These are phyloP conservation scores for Pseudotsuga menziesii DNA, from an alignment of 75 land plant genomes.

Conservation along the genomic window DNA sequence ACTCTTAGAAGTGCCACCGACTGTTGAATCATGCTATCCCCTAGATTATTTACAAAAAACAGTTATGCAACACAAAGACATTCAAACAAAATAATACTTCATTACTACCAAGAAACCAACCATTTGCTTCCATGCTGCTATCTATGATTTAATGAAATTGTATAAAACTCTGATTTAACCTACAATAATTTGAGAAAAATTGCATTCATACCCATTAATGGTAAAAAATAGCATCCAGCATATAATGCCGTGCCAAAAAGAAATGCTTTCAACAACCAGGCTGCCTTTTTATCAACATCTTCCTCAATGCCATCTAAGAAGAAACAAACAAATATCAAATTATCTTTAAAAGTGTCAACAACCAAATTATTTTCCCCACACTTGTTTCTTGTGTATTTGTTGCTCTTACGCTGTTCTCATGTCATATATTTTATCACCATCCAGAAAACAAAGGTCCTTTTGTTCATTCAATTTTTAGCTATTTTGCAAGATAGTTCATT, in stretches of 20 bases:
- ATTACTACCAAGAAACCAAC: not conserved
- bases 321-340: not conserved
- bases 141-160: too few relatives aligned
- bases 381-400: too few relatives aligned
- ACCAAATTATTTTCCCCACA: too few relatives aligned
- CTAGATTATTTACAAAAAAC: conserved; percentile 25
- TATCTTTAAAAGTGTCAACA: too few relatives aligned
- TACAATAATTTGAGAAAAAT: not conserved
- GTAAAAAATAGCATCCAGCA: conserved; percentile 56
- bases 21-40: conserved; percentile 79
- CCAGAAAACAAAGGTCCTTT: too few relatives aligned
- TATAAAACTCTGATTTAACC: not conserved
- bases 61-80: not conserved
- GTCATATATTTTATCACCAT: too few relatives aligned
- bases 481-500: too few relatives aligned
- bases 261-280: conserved; percentile 61
- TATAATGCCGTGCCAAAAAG: conserved; percentile 49
- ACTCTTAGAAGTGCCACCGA: conserved; percentile 74
- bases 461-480: too few relatives aligned
- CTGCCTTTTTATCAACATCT: conserved; percentile 54
- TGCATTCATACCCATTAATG: conserved; percentile 62
- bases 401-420: too few relatives aligned
- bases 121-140: not conserved
- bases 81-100: not conserved
- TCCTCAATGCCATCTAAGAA: conserved; percentile 28